Evolutionary conservation across 192 early-diverging fungal genomes (phyloP).

Genomic region (Blastocladiella britannica): DNA sequence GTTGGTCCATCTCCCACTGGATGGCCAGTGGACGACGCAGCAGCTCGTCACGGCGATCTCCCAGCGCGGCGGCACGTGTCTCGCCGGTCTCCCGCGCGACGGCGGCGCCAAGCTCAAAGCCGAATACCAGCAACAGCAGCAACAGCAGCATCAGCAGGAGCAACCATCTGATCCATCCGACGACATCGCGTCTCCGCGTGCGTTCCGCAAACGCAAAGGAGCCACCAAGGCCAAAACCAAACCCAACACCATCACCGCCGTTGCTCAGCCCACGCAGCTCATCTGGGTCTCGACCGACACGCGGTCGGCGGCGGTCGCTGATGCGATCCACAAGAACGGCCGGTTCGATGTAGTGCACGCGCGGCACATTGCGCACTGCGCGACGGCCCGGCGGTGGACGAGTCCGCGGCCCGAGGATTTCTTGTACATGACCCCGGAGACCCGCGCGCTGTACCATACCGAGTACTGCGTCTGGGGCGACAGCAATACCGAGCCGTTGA

Average conservation of each 20-base stretch:
- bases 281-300: not conserved
- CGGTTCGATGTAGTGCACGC: not conserved
- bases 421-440: not conserved
- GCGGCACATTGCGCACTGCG: not conserved
- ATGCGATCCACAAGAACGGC: not conserved
- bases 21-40: no score
- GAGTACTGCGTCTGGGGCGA: not conserved
- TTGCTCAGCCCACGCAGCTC: not conserved
- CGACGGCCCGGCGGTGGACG: not conserved
- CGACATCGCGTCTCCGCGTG: no score
- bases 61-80: no score
- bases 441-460: not conserved
- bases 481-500: not conserved
- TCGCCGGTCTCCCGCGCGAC: no score
- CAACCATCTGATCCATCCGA: no score
- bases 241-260: not conserved
- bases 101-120: no score
- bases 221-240: not conserved
- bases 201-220: no score
- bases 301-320: not conserved
- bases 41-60: no score
- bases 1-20: no score
- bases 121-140: no score
- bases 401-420: not conserved
- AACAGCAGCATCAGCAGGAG: no score